phyloP scores from a whole-genome alignment of 108 stramenopile genomes.

The Aurantiochytrium sp. region DNA sequence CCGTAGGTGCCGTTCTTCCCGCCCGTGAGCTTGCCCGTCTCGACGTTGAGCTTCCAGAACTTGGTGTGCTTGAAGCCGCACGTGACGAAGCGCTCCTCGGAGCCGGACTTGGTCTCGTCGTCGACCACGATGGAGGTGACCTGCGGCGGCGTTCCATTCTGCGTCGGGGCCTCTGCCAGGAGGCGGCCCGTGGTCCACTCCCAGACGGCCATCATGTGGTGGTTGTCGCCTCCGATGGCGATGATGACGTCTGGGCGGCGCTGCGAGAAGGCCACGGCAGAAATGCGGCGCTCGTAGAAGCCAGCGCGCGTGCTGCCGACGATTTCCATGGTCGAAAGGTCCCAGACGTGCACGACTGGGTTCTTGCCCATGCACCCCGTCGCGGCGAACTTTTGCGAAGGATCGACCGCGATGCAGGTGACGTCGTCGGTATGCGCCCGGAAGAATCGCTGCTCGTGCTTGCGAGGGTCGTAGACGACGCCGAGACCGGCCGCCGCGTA shows the following conservation, averaged over 20 bases:
- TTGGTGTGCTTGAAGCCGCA: conserved; percentile 28
- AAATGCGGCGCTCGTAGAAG: neutral
- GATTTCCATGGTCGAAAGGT: neutral
- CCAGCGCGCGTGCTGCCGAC: neutral
- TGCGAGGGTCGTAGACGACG: neutral
- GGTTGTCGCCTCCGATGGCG: conserved; percentile 10
- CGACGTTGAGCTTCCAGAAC: neutral
- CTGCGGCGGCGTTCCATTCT: conserved; percentile 1
- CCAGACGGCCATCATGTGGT: conserved; percentile 16
- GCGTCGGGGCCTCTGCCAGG: neutral
- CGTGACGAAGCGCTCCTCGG: neutral
- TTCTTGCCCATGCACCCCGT: neutral
- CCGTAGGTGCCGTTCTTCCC: conserved; percentile 16
- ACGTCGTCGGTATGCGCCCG: neutral
- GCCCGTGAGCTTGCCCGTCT: conserved; percentile 9
- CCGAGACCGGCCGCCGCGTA: neutral
- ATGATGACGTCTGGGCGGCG: neutral
- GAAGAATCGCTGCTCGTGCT: conserved; percentile 22
- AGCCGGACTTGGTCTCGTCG: neutral
- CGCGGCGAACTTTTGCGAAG: neutral
- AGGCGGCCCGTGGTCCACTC: neutral
- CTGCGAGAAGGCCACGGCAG: neutral
- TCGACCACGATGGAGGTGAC: neutral
- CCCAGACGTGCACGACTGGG: conserved; percentile 28
- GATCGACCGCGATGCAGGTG: conserved; percentile 4